A percentile compares a stretch with the other conserved stretches of the same genome.
phyloP scores from a whole-genome alignment of 2,329 filamentous ascomycete genomes.

The Colletotrichum orbiculare region DNA sequence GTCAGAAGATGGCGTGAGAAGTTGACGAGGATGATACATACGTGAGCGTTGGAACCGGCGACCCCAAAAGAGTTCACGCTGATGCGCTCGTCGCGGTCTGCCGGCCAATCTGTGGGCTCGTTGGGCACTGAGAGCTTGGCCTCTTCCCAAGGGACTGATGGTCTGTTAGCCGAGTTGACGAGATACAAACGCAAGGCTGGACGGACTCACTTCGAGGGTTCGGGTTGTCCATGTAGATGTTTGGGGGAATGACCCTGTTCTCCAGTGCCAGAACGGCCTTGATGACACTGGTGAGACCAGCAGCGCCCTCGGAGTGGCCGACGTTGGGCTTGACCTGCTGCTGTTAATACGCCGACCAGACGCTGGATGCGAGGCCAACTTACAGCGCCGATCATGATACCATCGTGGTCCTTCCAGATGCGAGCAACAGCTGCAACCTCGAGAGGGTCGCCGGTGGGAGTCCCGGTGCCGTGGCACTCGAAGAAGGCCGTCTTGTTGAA shows the following conservation, averaged over 20 bases:
- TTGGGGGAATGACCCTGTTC: conserved; percentile 33
- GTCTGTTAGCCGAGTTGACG: not conserved
- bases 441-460: conserved; percentile 50
- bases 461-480: conserved; percentile 53
- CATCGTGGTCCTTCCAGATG: conserved; percentile 36
- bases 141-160: conserved; percentile 32
- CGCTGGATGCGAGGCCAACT: not conserved
- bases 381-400: conserved; percentile 45
- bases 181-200: not conserved
- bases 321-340: conserved; percentile 50
- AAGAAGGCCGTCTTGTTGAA: conserved; percentile 40
- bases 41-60: conserved; percentile 41
- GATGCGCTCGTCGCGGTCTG: conserved; percentile 40
- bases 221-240: conserved; percentile 35
- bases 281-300: conserved; percentile 46
- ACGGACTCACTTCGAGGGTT: conserved; percentile 30
- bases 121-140: conserved; percentile 42
- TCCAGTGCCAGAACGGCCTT: conserved; percentile 45
- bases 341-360: not conserved
- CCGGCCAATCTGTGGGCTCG: conserved; percentile 42
- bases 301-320: conserved; percentile 50
- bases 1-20: not conserved
- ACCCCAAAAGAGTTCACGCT: conserved; percentile 52
- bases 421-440: conserved; percentile 48
- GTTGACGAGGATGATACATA: not conserved